phyloP scores from a whole-genome alignment of 1,284 basidiomycete species.

The Butyriboletus pseudospeciosus region DNA sequence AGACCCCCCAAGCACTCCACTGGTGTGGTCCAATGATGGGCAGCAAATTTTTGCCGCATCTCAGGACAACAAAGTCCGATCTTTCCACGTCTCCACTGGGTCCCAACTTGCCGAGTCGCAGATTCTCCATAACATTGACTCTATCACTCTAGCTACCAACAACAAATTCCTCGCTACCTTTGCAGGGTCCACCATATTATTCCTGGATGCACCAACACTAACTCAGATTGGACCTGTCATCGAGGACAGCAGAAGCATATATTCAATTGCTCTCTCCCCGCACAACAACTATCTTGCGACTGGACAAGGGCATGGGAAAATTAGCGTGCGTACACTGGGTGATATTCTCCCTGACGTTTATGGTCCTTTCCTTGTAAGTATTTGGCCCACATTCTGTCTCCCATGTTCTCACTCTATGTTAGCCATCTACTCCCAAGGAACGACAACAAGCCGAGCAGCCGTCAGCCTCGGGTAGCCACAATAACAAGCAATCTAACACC shows the following conservation, averaged over 20 bases:
- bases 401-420: no score
- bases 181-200: not conserved
- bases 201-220: not conserved
- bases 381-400: no score
- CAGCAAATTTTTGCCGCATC: no score
- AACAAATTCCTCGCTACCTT: not conserved
- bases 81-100: not conserved
- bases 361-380: not conserved
- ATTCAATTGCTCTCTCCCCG: not conserved
- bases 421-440: no score
- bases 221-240: not conserved
- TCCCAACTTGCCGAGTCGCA: not conserved
- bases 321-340: not conserved
- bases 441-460: no score
- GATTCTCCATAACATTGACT: not conserved
- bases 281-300: not conserved
- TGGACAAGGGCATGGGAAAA: not conserved
- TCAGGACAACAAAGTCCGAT: not conserved
- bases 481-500: no score
- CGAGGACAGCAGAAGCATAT: not conserved
- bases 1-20: no score
- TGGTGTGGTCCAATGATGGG: not conserved
- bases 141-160: not conserved
- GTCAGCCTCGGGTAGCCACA: not conserved
- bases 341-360: not conserved